These are phyloP conservation scores for Solidago caesia DNA, from an alignment of 129 eudicot species.

Conservation along the genomic window DNA sequence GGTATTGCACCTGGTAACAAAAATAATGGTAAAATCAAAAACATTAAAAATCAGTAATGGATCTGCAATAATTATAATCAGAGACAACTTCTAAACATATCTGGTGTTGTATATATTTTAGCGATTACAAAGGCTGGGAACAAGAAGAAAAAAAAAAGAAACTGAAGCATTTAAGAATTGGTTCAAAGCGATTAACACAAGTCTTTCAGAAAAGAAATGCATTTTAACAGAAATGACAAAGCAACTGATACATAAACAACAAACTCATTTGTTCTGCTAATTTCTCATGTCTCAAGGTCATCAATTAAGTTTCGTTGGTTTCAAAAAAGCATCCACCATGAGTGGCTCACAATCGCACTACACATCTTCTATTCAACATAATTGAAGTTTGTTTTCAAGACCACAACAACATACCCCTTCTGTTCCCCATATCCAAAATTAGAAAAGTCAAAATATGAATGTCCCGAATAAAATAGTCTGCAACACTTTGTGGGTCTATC, in stretches of 20 bases:
- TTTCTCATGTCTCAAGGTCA: neutral
- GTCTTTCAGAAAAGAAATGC: neutral
- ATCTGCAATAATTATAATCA: neutral
- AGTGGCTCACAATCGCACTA: neutral
- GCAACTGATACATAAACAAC: neutral
- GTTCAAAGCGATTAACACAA: neutral
- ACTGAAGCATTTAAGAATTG: neutral
- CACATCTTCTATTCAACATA: neutral
- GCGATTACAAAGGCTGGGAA: neutral
- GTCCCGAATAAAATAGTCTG: too few species aligned
- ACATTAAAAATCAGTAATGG: neutral
- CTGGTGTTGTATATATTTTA: neutral
- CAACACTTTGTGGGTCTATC: too few species aligned
- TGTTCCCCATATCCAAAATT: too few species aligned
- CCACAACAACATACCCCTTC: too few species aligned
- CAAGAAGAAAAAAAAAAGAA: neutral
- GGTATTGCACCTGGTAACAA: conserved; percentile 71
- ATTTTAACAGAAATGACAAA: neutral
- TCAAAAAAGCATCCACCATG: neutral
- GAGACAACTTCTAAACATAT: neutral
- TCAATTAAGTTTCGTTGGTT: neutral
- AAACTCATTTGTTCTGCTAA: neutral
- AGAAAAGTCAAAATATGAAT: too few species aligned
- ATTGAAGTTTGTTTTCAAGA: neutral
- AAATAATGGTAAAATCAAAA: neutral